Evolutionary conservation across 805 yeast genomes (phyloP), one percentile per base, ranked within the genome.

Genomic region (Debaryomyces maramus): DNA sequence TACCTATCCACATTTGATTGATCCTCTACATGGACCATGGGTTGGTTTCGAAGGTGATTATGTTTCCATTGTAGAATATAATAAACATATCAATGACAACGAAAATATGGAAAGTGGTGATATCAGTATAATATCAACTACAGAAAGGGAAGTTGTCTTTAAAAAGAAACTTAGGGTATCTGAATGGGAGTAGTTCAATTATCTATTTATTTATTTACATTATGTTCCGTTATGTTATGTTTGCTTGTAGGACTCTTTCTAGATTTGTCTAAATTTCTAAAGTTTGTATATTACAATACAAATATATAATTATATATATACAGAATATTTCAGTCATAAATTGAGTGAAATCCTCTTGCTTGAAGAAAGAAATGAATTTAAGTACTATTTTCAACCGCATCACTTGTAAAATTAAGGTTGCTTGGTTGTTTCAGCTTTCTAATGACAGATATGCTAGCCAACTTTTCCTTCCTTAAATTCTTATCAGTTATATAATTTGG

Each of bases 1-100:
- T 51, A 67, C 73, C 1, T 73, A 75, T 49, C 83, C 83, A 0
- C 58, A 58, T 38, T 52, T 78, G 28, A 52, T 55, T 1, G 76
- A 76, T 41, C 68, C 72, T 5, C 53, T 77, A 41, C 67, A 77
- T 47, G 83, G 83, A 0, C 80, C 82, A 6, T 72, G 81, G 75
- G 61, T 77, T 17, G 83, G 81, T 8, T 78, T 78, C 47, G 73
- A 70, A 23, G 81, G 81, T 0, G 78, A 78, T 46, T 61, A 58
- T 38, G 64, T 77, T 9, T 70, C 73, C 33, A 61, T 64, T 53
- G 59, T 74, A 14, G 63, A 67, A 21, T 69, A 50, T 39, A 48
- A 55, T 15, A 34, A 36, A 13, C 45, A 43, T 6, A 14, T 34
- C n/a, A 36, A 36, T 15, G 44, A 34, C 11, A 17, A 16, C 31